Percentiles rank a stretch among this genome's conserved stretches.
Evolutionary conservation across 371 early-diverging fungal species (phyloP).

Genomic region (Sporodiniella umbellata): DNA sequence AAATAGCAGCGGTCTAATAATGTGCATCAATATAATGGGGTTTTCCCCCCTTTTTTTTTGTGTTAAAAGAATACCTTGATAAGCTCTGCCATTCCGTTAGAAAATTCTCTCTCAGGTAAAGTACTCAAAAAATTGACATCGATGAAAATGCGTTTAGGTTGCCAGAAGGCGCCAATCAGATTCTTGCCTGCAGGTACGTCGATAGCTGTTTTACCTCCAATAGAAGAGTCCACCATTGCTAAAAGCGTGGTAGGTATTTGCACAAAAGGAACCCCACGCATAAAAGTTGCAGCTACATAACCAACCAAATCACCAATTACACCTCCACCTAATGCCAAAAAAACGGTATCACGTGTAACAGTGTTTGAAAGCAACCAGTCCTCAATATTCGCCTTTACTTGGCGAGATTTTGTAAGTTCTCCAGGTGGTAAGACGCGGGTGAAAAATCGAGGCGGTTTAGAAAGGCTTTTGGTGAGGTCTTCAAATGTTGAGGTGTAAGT

Average conservation of each 20-base stretch:
- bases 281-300: slow-evolving; percentile 95
- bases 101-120: slow-evolving; percentile 90
- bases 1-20: slow-evolving; percentile 86
- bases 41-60: background rate
- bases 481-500: slow-evolving; percentile 48
- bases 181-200: slow-evolving; percentile 97
- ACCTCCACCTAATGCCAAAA: slow-evolving; percentile 96
- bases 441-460: slow-evolving; percentile 63
- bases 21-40: background rate
- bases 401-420: slow-evolving; percentile 87
- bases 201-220: slow-evolving; percentile 97
- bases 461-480: slow-evolving; percentile 13
- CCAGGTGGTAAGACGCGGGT: slow-evolving; percentile 86
- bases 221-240: slow-evolving; percentile 97
- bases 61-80: slow-evolving; percentile 78
- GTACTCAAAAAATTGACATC: slow-evolving; percentile 86
- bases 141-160: slow-evolving; percentile 91
- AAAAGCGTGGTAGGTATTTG: slow-evolving; percentile 96
- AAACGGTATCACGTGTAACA: slow-evolving; percentile 92
- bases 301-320: slow-evolving; percentile 97
- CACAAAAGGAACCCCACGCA: slow-evolving; percentile 93
- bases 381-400: slow-evolving; percentile 84
- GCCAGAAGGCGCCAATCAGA: slow-evolving; percentile 96
- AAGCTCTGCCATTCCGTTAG: slow-evolving; percentile 97
- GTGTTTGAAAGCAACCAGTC: slow-evolving; percentile 85